phyloP scores from a whole-genome alignment of 768 basidiomycete species.

The Hysterangium stoloniferum region DNA sequence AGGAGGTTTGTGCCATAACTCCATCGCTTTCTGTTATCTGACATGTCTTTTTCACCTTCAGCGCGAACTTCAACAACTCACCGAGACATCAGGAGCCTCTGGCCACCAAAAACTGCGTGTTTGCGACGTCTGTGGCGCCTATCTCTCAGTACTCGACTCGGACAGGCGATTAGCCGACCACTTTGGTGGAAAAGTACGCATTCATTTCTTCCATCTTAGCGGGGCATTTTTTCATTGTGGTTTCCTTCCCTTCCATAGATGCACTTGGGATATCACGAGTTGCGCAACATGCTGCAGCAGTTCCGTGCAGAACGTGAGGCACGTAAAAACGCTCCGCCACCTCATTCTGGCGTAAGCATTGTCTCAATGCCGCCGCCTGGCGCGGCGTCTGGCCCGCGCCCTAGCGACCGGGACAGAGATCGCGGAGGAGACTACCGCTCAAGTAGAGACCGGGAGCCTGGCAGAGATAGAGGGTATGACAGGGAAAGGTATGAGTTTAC shows the following conservation, averaged over 20 bases:
- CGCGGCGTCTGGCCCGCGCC: conserved; percentile 17
- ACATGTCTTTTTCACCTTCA: conserved; percentile 26
- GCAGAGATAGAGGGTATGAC: conserved; percentile 45
- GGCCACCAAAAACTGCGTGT: conserved; percentile 99
- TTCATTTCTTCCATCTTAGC: conserved; percentile 7
- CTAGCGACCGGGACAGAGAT: conserved; percentile 30
- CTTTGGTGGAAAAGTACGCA: conserved; percentile 94
- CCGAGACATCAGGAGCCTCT: conserved; percentile 96
- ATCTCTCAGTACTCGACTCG: conserved; percentile 94
- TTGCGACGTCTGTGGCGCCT: conserved; percentile 99
- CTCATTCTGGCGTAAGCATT: conserved; percentile 20
- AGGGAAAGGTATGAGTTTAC: conserved; percentile 46
- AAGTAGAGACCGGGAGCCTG: conserved; percentile 40
- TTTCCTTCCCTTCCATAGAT: conserved; percentile 49
- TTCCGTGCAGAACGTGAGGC: conserved; percentile 90
- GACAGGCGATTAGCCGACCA: conserved; percentile 98
- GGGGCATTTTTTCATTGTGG: background rate
- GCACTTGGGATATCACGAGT: conserved; percentile 97
- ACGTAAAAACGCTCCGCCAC: conserved; percentile 52
- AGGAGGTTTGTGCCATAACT: conserved; percentile 57
- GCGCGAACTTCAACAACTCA: conserved; percentile 92
- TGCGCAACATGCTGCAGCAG: conserved; percentile 86
- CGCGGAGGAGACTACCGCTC: conserved; percentile 47
- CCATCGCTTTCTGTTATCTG: background rate
- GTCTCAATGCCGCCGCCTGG: conserved; percentile 29